These are phyloP conservation scores for Leucosporidium scottii DNA, from an alignment of 768 basidiomycete species.

Conservation along the genomic window DNA sequence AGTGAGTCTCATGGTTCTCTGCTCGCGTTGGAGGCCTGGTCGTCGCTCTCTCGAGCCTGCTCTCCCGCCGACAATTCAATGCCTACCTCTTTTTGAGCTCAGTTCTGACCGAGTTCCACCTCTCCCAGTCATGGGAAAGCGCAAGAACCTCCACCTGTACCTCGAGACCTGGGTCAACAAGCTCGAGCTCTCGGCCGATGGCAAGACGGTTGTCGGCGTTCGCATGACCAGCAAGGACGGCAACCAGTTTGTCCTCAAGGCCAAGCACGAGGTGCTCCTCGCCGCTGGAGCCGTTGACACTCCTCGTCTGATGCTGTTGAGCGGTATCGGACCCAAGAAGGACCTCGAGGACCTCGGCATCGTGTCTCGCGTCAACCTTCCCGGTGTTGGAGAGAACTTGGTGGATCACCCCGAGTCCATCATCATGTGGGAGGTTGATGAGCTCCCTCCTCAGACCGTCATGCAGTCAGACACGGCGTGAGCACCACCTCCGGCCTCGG, in stretches of 20 bases:
- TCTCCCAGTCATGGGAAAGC: conserved; percentile 6
- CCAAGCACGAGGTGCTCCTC: conserved; percentile 39
- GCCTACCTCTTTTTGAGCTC: too few relatives aligned
- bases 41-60: too few relatives aligned
- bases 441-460: conserved; percentile 7
- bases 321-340: conserved; percentile 49
- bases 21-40: too few relatives aligned
- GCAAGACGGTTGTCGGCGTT: background rate
- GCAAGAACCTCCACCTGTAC: conserved; percentile 9
- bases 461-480: conserved; percentile 7
- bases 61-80: background rate
- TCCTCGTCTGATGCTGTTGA: conserved; percentile 47
- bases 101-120: background rate
- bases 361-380: conserved; percentile 38
- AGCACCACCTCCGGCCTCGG: too few relatives aligned
- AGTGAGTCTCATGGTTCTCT: background rate
- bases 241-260: background rate
- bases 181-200: background rate
- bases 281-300: conserved; percentile 47
- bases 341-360: conserved; percentile 42
- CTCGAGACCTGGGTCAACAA: conserved; percentile 9
- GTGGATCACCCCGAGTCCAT: conserved; percentile 9
- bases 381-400: conserved; percentile 43
- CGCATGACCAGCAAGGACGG: background rate
- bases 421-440: conserved; percentile 4